Base-by-base conservation (phyloP, 2,329 filamentous ascomycete genomes). In the Epichloe aotearoae region DNA sequence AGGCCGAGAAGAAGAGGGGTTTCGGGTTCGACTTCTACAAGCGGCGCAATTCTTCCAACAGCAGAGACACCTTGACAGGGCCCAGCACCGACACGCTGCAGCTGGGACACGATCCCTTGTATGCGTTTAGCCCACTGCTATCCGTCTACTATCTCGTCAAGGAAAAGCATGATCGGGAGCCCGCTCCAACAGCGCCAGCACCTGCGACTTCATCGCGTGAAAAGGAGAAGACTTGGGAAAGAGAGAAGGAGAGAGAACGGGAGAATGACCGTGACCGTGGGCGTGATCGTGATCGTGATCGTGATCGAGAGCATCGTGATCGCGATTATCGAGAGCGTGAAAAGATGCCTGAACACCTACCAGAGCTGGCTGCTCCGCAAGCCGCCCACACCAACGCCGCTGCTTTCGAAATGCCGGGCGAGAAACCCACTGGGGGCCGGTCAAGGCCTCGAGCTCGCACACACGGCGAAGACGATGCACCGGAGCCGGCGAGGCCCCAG, bases 1-100 rank as follows among this genome's bases (percentile, higher is more conserved):
- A 83, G 15, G 72, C 76, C n/a, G 89, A 95, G 67, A 94, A 89
- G 71, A 86, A 82, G 63, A 82, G 91, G 50, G 86, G 88, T 10
- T 91, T 96, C 56, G 80, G 79, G 5, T 96, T 97, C 59, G 91
- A 96, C 63, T 97, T 98, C 62, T 98, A 97, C 70, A 96, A 95
- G 69, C 79, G 93, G 57, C 80, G 90, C 53, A 96, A 90, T 63
- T 97, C 91, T 1, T 84, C 82, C 41, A 88, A 80, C 49, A 97
- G 93, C 66, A 81, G 87, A 57, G 93, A 97, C 63, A 95, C 89
- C 3, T 72, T 98, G 55, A 80, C 77, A 5, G 84, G 83, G 1
- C 84, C 87, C n/a, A 97, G 91, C 48, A 80, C 82, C 1, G 93
- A 98, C 65, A 86, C 85, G 4, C 74, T 97, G 17, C 82, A 88